Conservation (phyloP, 176 grass and related monocot genomes). For the Pontederia paniculata region DNA sequence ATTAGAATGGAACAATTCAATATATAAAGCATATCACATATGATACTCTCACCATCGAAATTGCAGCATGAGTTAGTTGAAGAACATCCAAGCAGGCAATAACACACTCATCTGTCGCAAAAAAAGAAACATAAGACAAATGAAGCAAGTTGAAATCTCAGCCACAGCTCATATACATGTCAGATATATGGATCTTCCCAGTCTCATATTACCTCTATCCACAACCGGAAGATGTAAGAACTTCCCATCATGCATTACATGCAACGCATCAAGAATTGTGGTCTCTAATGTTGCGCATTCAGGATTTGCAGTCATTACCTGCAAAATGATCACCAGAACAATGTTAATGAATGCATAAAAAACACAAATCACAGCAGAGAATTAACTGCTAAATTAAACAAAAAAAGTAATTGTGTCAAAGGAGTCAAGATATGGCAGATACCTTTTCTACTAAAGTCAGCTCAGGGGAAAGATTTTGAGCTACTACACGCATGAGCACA, state of each 20-base stretch:
- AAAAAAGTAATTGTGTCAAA: neutral
- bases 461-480: constrained; percentile 86
- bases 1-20: constrained; percentile 8
- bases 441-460: constrained; percentile 95
- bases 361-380: neutral
- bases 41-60: constrained; percentile 62
- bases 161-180: neutral
- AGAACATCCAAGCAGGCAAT: constrained; percentile 88
- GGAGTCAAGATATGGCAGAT: neutral
- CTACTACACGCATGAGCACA: constrained; percentile 93
- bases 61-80: constrained; percentile 79
- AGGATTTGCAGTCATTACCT: constrained; percentile 89
- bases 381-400: neutral
- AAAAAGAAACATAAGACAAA: constrained; percentile 22
- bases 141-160: constrained; percentile 16
- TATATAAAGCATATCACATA: neutral
- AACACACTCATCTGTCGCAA: constrained; percentile 54
- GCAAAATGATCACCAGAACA: constrained; percentile 14
- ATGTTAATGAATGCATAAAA: neutral
- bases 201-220: constrained; percentile 43
- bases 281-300: constrained; percentile 72
- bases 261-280: constrained; percentile 94
- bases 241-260: constrained; percentile 95
- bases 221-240: constrained; percentile 95
- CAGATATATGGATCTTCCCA: neutral